Evolutionary conservation across 129 eudicot species (phyloP), one percentile per base, ranked within the genome.

Genomic region (Kitagawia praeruptora): DNA sequence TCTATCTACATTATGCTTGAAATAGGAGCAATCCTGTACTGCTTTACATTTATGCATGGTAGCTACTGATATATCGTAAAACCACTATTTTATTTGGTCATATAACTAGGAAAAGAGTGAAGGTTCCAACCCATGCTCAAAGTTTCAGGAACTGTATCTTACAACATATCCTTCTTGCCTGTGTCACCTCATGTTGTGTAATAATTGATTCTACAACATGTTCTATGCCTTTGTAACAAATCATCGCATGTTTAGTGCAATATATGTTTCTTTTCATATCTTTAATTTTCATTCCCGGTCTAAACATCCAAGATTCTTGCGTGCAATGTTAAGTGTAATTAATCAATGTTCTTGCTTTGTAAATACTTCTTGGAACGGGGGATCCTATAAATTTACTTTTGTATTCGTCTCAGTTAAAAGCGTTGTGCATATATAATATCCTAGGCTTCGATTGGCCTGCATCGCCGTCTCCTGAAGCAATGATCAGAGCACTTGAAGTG

Each of bases 391-490:
- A n/a, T 18, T 25, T 72, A 38, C 80, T 77, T 3, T 4, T 51
- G 79, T 21, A 51, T 74, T 46, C 23, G 27, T 75, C 56, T 69
- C 91, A 96, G 99, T 86, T 96, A 78, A 96, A 96, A 81, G 96
- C 98, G 1, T 81, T 96, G 45, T 98, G 99, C 28, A 92, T 96
- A 58, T 98, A 96, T 81, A 96, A 96, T 78, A 96, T 96, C 46
- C 86, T 96, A 86, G 99, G 99, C 70, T 96, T 96, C 51, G 98
- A 90, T 83, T 96, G 99, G 99, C 99, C 98, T 37, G 88, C 98
- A 75, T 88, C 99, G 54, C 98, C 99, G 5, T 90, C 97, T 27
- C 89, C 96, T 48, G 98, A 96, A 88, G 86, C 98, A 71, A 90
- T 96, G 93, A 90, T 96, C 58, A 89, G 99, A 88, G 97, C 97